A percentile compares a stretch with the other conserved stretches of the same genome.
Conservation (phyloP, 2,329 filamentous ascomycete genomes). For the Penicillium sp. region DNA sequence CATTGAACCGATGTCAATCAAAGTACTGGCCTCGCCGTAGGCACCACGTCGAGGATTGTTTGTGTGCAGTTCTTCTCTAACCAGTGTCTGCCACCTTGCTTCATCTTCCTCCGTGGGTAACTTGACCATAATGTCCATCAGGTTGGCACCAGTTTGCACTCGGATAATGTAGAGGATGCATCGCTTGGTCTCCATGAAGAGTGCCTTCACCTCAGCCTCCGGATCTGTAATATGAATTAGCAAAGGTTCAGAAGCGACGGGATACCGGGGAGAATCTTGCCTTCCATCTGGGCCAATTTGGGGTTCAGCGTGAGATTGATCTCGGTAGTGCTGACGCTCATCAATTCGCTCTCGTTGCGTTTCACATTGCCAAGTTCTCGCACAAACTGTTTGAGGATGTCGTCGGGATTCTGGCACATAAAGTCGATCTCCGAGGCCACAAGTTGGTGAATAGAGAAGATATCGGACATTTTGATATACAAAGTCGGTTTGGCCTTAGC, state of each 20-base stretch:
- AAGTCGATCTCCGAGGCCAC: constrained; percentile 73
- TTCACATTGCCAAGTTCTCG: constrained; percentile 94
- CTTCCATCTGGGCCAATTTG: constrained; percentile 81
- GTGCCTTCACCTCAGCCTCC: constrained; percentile 82
- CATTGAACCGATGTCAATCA: constrained; percentile 86
- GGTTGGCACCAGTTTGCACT: constrained; percentile 83
- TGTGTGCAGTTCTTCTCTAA: constrained; percentile 76
- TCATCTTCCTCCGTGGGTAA: constrained; percentile 85
- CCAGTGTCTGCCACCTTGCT: constrained; percentile 76
- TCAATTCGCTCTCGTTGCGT: constrained; percentile 91
- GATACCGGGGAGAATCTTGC: constrained; percentile 36
- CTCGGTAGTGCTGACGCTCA: constrained; percentile 79
- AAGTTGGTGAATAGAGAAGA: constrained; percentile 92
- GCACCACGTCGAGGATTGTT: constrained; percentile 70
- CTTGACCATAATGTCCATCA: constrained; percentile 94
- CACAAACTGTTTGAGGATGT: constrained; percentile 85
- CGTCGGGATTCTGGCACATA: constrained; percentile 78
- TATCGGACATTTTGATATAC: constrained; percentile 99
- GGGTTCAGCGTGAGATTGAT: constrained; percentile 88
- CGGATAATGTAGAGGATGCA: constrained; percentile 97
- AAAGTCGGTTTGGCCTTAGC: constrained; percentile 93
- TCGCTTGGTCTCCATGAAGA: constrained; percentile 98
- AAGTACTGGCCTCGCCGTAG: constrained; percentile 80
- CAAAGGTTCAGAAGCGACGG: background rate
- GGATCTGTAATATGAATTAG: constrained; percentile 59